These are phyloP conservation scores for Leccinum subspadiceum DNA, from an alignment of 1,284 basidiomycete genomes.

Conservation along the genomic window DNA sequence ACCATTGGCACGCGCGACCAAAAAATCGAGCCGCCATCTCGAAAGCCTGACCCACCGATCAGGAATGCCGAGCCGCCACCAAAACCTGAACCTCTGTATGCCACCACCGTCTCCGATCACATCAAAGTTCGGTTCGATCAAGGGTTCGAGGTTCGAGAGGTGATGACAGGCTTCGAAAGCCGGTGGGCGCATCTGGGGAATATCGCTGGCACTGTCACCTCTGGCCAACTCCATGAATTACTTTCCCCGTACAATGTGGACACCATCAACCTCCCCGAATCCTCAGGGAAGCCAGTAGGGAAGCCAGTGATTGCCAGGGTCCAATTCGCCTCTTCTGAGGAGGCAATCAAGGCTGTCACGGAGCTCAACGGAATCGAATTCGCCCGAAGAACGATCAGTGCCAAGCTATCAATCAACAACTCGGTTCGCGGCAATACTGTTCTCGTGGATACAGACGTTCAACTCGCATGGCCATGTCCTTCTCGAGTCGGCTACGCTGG, in stretches of 20 bases:
- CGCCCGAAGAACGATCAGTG: slow-evolving; percentile 38
- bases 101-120: slow-evolving; percentile 26
- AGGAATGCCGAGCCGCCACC: slow-evolving; percentile 1
- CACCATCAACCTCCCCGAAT: slow-evolving; percentile 35
- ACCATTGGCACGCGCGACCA: not conserved
- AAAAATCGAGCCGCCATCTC: not conserved
- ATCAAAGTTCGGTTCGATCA: slow-evolving; percentile 37
- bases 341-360: slow-evolving; percentile 49
- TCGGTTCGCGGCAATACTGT: slow-evolving; percentile 17
- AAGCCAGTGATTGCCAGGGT: slow-evolving; percentile 38
- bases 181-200: slow-evolving; percentile 40
- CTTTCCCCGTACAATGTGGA: slow-evolving; percentile 41
- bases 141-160: slow-evolving; percentile 38
- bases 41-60: not conserved
- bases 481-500: slow-evolving; percentile 55
- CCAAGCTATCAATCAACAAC: slow-evolving; percentile 33
- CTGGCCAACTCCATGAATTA: slow-evolving; percentile 14
- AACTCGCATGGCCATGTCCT: slow-evolving; percentile 55
- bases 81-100: slow-evolving; percentile 20
- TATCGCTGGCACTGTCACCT: slow-evolving; percentile 23
- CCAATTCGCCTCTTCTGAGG: slow-evolving; percentile 43
- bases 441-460: slow-evolving; percentile 35
- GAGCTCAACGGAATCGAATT: slow-evolving; percentile 45
- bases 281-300: slow-evolving; percentile 21
- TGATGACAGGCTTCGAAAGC: slow-evolving; percentile 44